Evolutionary conservation across 2,329 filamentous ascomycete genomes (phyloP).

Genomic region (Ophiostoma sp.): DNA sequence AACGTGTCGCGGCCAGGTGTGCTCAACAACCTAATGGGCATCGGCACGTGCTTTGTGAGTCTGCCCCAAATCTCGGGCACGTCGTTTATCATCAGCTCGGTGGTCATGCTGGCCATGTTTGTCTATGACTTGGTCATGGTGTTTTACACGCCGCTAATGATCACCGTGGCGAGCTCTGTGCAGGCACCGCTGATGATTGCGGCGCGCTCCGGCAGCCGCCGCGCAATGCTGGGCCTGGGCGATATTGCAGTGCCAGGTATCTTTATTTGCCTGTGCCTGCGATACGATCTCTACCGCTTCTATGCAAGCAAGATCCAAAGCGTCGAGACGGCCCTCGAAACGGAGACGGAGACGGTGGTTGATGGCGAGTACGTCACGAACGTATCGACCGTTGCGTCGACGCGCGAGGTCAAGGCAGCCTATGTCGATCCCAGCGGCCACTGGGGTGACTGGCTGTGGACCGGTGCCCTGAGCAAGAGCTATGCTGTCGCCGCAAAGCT

Average conservation of each 20-base stretch:
- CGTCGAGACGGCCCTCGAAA: constrained; percentile 36
- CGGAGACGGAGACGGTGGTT: constrained; percentile 31
- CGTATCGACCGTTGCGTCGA: constrained; percentile 32
- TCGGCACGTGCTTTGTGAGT: not conserved
- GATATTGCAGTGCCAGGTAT: constrained; percentile 92
- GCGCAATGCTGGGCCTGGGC: constrained; percentile 83
- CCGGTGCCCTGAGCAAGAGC: constrained; percentile 30
- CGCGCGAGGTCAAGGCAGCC: constrained; percentile 45
- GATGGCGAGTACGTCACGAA: constrained; percentile 35
- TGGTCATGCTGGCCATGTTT: constrained; percentile 75
- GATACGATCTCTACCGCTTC: constrained; percentile 84
- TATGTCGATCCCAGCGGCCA: constrained; percentile 59
- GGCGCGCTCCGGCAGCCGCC: constrained; percentile 60
- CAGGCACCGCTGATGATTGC: constrained; percentile 92
- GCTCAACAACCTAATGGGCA: constrained; percentile 60
- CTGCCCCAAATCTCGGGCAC: constrained; percentile 65
- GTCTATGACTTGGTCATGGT: constrained; percentile 94
- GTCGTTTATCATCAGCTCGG: constrained; percentile 73
- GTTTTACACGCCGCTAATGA: constrained; percentile 82
- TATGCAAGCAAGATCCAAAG: constrained; percentile 64
- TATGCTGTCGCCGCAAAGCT: constrained; percentile 26
- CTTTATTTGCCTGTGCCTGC: constrained; percentile 77
- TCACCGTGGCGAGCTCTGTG: constrained; percentile 78
- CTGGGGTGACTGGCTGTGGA: constrained; percentile 86
- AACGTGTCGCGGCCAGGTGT: constrained; percentile 50